phyloP scores from a whole-genome alignment of 2,329 filamentous ascomycete genomes.

The Neonectria hederae region DNA sequence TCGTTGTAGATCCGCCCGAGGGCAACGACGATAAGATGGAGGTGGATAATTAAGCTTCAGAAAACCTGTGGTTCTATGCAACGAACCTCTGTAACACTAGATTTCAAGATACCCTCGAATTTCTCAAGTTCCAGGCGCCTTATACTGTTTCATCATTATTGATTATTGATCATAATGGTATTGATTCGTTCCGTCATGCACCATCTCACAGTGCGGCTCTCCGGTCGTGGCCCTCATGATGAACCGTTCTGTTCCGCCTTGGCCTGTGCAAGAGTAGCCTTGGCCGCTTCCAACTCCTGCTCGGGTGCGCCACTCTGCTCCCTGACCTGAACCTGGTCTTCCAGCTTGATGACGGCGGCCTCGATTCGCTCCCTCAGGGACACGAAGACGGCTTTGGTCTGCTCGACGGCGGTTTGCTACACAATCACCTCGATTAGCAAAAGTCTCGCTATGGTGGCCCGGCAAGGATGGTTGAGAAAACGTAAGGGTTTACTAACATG shows the following conservation, averaged over 20 bases:
- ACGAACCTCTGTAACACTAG: constrained; percentile 24
- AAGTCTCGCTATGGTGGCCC: neutral
- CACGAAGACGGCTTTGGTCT: constrained; percentile 86
- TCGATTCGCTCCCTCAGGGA: constrained; percentile 76
- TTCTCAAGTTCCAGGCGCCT: constrained; percentile 27
- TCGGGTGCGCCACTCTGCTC: constrained; percentile 57
- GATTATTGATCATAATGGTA: constrained; percentile 29
- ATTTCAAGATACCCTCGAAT: constrained; percentile 42
- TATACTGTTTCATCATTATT: neutral
- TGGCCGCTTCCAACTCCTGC: constrained; percentile 65
- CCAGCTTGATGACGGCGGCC: constrained; percentile 76
- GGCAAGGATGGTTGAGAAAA: neutral
- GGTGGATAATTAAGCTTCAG: constrained; percentile 55
- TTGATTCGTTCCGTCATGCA: constrained; percentile 16
- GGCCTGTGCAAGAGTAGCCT: constrained; percentile 61
- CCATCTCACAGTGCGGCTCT: neutral
- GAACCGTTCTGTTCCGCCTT: constrained; percentile 47
- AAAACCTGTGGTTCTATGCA: constrained; percentile 1
- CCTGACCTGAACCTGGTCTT: constrained; percentile 77
- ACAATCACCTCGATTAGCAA: constrained; percentile 11
- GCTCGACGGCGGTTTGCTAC: constrained; percentile 82
- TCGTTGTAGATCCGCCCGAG: constrained; percentile 60
- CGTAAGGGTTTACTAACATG: constrained; percentile 67
- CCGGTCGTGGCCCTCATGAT: constrained; percentile 10
- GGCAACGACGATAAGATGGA: constrained; percentile 72